Conservation (phyloP, 495 filamentous ascomycete species). For the Hyaloscypha hepaticicola region DNA sequence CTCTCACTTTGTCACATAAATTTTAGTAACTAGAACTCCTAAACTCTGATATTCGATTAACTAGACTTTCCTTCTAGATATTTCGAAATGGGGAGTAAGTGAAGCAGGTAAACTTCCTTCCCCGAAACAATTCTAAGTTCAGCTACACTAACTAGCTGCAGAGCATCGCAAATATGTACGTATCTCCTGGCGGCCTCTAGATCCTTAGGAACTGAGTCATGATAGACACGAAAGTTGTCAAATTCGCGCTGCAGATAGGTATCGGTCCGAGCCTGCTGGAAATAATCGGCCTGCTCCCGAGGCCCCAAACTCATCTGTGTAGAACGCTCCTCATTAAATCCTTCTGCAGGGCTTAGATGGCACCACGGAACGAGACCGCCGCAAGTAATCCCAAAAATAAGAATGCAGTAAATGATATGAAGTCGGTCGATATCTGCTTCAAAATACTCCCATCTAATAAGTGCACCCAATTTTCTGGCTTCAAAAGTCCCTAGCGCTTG, state of each 20-base stretch:
- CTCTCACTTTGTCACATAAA: neutral
- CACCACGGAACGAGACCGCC: constrained; percentile 3
- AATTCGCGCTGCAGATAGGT: constrained; percentile 5
- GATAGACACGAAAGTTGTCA: constrained; percentile 6
- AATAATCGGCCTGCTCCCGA: constrained; percentile 12
- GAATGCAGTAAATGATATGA: neutral
- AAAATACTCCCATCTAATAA: neutral
- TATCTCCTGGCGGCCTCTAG: neutral
- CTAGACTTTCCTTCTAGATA: constrained; percentile 6
- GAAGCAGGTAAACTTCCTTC: constrained; percentile 12
- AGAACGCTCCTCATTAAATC: neutral
- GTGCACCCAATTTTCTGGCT: constrained; percentile 5
- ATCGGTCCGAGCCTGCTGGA: constrained; percentile 1
- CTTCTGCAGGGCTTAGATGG: constrained; percentile 4
- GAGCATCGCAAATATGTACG: constrained; percentile 11
- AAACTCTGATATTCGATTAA: constrained; percentile 9
- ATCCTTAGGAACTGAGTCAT: neutral
- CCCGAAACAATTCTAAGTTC: constrained; percentile 13
- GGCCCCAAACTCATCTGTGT: constrained; percentile 2
- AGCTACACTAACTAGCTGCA: constrained; percentile 14
- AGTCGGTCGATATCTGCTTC: too few relatives aligned
- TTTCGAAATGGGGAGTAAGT: constrained; percentile 11
- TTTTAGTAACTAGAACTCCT: constrained; percentile 9
- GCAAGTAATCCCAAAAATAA: constrained; percentile 11
- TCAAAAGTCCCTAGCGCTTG: neutral